These are phyloP conservation scores for Martiniozyma abietophila DNA, from an alignment of 805 yeast species.

Conservation along the genomic window DNA sequence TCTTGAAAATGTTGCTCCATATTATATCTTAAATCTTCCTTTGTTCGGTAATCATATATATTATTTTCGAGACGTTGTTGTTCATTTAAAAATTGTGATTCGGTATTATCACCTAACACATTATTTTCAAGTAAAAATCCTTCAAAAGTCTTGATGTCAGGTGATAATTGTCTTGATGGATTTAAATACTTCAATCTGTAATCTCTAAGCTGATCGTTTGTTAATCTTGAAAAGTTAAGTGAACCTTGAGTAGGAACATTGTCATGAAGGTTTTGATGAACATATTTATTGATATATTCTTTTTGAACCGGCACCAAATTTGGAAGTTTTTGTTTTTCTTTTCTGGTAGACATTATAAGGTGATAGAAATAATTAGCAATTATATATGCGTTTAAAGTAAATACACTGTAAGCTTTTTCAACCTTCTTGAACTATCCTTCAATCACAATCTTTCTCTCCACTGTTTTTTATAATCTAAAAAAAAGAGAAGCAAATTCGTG, in stretches of 20 bases:
- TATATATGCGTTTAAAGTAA: too few relatives aligned
- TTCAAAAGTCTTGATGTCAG: conserved; percentile 53
- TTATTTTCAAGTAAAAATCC: conserved; percentile 61
- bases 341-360: conserved; percentile 10
- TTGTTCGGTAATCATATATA: conserved; percentile 24
- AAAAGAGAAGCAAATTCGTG: too few relatives aligned
- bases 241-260: conserved; percentile 45
- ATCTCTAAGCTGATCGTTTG: conserved; percentile 54
- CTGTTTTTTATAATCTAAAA: too few relatives aligned
- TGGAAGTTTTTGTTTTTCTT: conserved; percentile 12
- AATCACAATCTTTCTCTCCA: too few relatives aligned
- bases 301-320: conserved; percentile 54
- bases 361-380: background rate
- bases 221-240: conserved; percentile 58
- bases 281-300: conserved; percentile 56
- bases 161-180: conserved; percentile 32
- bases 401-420: too few relatives aligned
- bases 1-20: conserved; percentile 50
- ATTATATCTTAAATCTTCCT: conserved; percentile 20
- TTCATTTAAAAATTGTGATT: conserved; percentile 23
- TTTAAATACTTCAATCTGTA: conserved; percentile 48
- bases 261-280: conserved; percentile 65
- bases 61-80: conserved; percentile 18
- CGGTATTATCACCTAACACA: conserved; percentile 65
- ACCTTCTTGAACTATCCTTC: too few relatives aligned